phyloP scores from a whole-genome alignment of 805 yeast genomes.

The Debaryomyces castellii region DNA sequence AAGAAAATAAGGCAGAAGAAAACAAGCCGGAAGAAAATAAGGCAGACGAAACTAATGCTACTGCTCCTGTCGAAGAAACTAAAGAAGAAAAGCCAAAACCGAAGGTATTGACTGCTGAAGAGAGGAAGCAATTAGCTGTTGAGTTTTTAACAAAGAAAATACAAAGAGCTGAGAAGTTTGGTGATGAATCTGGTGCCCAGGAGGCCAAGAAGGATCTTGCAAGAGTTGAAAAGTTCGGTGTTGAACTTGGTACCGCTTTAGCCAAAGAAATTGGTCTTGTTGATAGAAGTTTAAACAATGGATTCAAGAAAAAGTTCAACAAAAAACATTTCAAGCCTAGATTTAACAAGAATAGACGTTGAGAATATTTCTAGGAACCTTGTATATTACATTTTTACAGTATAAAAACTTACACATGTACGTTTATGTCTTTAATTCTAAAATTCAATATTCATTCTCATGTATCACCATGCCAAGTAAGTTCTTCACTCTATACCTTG shows the following conservation, averaged over 20 bases:
- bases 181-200: constrained; percentile 56
- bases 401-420: neutral
- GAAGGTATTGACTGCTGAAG: constrained; percentile 58
- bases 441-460: neutral
- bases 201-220: constrained; percentile 60
- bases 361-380: neutral
- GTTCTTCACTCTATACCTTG: neutral
- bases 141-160: constrained; percentile 67
- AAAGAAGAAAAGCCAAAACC: constrained; percentile 32
- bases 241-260: constrained; percentile 61
- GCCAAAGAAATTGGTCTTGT: constrained; percentile 67
- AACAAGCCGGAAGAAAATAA: constrained; percentile 10
- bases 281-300: constrained; percentile 30
- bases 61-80: constrained; percentile 10
- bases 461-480: neutral
- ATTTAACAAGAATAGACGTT: neutral
- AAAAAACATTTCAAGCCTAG: constrained; percentile 7
- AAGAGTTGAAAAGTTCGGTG: constrained; percentile 83
- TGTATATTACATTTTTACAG: neutral
- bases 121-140: constrained; percentile 65
- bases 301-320: constrained; percentile 10
- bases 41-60: constrained; percentile 10
- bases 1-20: constrained; percentile 12
- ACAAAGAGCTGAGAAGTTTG: constrained; percentile 75
- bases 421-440: neutral